A percentile compares a stretch with the other conserved stretches of the same genome.
Conservation (phyloP, 768 basidiomycete species). For the Clathrus columnatus region DNA sequence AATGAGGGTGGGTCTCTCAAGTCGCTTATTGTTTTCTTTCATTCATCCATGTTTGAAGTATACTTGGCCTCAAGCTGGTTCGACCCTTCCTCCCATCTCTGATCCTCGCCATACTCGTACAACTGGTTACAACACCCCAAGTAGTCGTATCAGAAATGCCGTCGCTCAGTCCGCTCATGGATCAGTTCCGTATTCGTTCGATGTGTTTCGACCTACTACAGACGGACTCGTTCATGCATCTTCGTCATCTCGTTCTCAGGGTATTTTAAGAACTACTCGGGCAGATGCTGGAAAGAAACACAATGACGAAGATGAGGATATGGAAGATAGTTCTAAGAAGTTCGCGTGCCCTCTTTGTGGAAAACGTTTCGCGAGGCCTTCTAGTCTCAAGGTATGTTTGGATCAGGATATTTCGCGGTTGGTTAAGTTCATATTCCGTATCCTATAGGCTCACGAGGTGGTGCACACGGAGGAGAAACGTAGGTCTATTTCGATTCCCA, state of each 20-base stretch:
- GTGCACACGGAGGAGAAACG: constrained; percentile 7
- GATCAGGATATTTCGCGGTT: not conserved
- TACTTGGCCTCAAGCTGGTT: not conserved
- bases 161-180: too few species aligned
- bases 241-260: constrained; percentile 6
- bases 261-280: constrained; percentile 1
- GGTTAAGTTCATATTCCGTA: not conserved
- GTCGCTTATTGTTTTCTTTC: not conserved
- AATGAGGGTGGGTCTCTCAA: not conserved
- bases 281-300: constrained; percentile 1
- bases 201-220: constrained; percentile 3
- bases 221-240: constrained; percentile 4
- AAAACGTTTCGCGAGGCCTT: constrained; percentile 63
- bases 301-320: constrained; percentile 9
- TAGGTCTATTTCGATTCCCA: not conserved
- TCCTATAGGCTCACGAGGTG: constrained; percentile 1
- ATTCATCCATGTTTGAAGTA: not conserved
- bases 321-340: constrained; percentile 6
- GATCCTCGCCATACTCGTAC: too few species aligned
- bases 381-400: constrained; percentile 36
- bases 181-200: constrained; percentile 1
- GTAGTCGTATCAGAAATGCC: too few species aligned
- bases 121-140: too few species aligned
- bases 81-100: too few species aligned
- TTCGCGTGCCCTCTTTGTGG: constrained; percentile 38